Evolutionary conservation across 495 filamentous ascomycete species (phyloP), one percentile per base, ranked within the genome.

Genomic region (Alectoria sarmentosa): DNA sequence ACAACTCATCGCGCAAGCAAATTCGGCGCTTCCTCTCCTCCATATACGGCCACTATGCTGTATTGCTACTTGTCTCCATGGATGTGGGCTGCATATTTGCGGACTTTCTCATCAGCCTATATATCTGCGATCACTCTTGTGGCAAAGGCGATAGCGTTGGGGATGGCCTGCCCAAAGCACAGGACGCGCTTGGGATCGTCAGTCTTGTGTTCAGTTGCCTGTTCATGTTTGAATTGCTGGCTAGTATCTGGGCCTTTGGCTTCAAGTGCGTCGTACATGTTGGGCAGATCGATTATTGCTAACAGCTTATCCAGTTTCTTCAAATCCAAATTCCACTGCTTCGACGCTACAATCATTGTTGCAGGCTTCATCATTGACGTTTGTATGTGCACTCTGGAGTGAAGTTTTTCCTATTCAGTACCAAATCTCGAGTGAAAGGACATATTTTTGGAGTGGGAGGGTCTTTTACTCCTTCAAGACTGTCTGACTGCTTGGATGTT

Each of bases 321-420:
- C 68, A 67, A 75, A 36, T 82, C 81, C 32, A 79, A 73, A 72
- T 87, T 89, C 71, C 86, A 86, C 70, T 73, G 73, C 65, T 83
- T 90, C 67, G 87, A 90, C 70, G 83, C 84, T 19, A 58, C 75
- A 23, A 80, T 89, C 32, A 87, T 90, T 68, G 61, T 88, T 2
- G 77, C 76, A 4, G 82, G 81, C 56, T 87, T 89, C 68, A 70
- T 83, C 41, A 73, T 86, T 62, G 85, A 87, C 65, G 73, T 88
- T 34, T 61, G 62, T 32, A 55, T 55, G 52, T 55, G 19, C 52
- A 55, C 21, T 34, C 7, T 8, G 2, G 15, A 32, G 15, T 7
- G 3, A 10, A 21, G 3, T 30, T 21, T 55, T 21, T 21, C 28
- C 28, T n/a, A 0, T 19, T 34, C 26, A 54, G 3, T 32, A 19